Percentiles rank a stretch among this genome's conserved stretches.
These are phyloP conservation scores for Trichocladium antarcticum DNA, from an alignment of 495 filamentous ascomycete species.

Conservation along the genomic window DNA sequence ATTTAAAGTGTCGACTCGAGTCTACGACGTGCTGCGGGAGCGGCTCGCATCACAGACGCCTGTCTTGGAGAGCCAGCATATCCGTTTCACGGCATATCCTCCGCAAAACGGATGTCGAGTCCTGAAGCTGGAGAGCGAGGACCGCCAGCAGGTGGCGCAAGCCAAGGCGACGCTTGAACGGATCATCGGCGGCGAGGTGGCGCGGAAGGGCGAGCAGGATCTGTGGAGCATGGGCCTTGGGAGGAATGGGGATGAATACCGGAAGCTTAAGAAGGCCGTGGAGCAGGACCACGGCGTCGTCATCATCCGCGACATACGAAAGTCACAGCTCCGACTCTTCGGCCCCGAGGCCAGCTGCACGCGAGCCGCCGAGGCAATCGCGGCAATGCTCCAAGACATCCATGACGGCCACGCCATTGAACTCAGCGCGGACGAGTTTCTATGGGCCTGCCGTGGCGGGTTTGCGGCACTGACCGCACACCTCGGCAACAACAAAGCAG, in stretches of 20 bases:
- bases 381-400: conserved; percentile 14
- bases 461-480: conserved; percentile 23
- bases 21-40: conserved; percentile 29
- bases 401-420: conserved; percentile 19
- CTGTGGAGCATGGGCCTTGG: conserved; percentile 24
- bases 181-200: conserved; percentile 17
- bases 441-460: conserved; percentile 32
- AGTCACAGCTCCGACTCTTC: conserved; percentile 22
- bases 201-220: conserved; percentile 7
- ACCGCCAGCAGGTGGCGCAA: conserved; percentile 24
- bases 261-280: conserved; percentile 13
- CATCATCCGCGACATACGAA: conserved; percentile 25
- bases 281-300: conserved; percentile 17
- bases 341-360: conserved; percentile 14
- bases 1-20: conserved; percentile 23
- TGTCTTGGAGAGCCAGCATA: conserved; percentile 18
- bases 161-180: conserved; percentile 29
- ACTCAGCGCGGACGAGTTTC: conserved; percentile 17
- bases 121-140: conserved; percentile 35
- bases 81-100: conserved; percentile 24
- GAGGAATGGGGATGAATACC: conserved; percentile 8
- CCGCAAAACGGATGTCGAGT: conserved; percentile 13
- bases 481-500: conserved; percentile 25
- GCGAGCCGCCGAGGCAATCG: conserved; percentile 1
- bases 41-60: conserved; percentile 24